phyloP scores from a whole-genome alignment of 306 rosid species.

The Senna tora region DNA sequence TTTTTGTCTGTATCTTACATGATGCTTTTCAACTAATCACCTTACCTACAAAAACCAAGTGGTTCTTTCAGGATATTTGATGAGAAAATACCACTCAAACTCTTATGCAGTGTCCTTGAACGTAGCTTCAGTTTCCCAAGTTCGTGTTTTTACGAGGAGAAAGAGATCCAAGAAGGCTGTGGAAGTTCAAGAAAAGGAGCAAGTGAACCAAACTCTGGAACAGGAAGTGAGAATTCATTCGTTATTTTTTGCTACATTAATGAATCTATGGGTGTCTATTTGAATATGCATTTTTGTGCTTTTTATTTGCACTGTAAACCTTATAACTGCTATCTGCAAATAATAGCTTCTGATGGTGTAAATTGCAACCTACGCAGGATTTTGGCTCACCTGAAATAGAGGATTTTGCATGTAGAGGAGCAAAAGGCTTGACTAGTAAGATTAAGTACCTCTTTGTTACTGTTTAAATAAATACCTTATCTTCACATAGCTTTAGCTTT shows the following conservation, averaged over 20 bases:
- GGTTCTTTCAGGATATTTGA: slow-evolving; percentile 19
- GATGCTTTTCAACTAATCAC: slow-evolving; percentile 17
- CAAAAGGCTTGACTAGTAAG: slow-evolving; percentile 40
- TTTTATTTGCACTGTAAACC: slow-evolving; percentile 20
- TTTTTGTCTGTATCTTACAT: slow-evolving; percentile 9
- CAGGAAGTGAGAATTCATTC: slow-evolving; percentile 44
- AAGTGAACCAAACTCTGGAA: slow-evolving; percentile 25
- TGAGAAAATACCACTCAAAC: slow-evolving; percentile 7
- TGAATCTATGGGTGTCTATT: background rate
- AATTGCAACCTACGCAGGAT: slow-evolving; percentile 41
- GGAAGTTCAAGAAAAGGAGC: slow-evolving; percentile 30
- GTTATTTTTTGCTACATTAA: background rate
- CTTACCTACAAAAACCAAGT: slow-evolving; percentile 28
- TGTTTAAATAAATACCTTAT: no score
- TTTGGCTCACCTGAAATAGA: slow-evolving; percentile 61
- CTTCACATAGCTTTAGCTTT: slow-evolving; percentile 56
- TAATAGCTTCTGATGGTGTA: slow-evolving; percentile 15
- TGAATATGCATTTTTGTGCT: background rate
- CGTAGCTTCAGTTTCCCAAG: slow-evolving; percentile 51
- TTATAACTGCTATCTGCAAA: slow-evolving; percentile 7
- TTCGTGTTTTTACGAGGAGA: slow-evolving; percentile 65
- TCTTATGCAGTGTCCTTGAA: no score
- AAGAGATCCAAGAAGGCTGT: slow-evolving; percentile 55
- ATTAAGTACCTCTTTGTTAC: slow-evolving; percentile 51
- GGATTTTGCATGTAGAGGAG: slow-evolving; percentile 56